Evolutionary conservation across 1,284 basidiomycete genomes (phyloP).

Genomic region (Phellopilus nigrolimitatus): DNA sequence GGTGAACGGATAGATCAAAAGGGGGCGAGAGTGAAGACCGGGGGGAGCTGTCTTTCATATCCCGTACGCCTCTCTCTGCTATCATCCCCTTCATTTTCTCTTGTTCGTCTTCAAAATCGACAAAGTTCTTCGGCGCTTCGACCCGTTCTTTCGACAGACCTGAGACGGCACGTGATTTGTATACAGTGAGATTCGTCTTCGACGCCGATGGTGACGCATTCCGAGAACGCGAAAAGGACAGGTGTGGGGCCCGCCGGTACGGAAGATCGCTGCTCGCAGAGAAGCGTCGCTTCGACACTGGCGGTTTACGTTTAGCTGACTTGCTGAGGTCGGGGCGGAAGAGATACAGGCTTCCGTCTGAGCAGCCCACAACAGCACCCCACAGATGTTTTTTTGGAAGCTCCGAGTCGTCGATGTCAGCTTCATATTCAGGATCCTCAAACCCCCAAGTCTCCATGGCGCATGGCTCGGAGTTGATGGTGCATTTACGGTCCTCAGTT

Average conservation of each 20-base stretch:
- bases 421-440: slow-evolving; percentile 5
- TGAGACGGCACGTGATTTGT: slow-evolving; percentile 52
- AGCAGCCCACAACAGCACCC: slow-evolving; percentile 15
- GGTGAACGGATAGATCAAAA: slow-evolving; percentile 1
- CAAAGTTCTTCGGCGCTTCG: slow-evolving; percentile 68
- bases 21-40: slow-evolving; percentile 11
- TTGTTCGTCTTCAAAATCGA: slow-evolving; percentile 75
- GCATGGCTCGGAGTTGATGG: slow-evolving; percentile 3
- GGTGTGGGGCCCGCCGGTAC: slow-evolving; percentile 5
- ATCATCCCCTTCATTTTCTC: slow-evolving; percentile 68
- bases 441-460: slow-evolving; percentile 6
- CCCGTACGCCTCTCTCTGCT: slow-evolving; percentile 45
- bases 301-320: background rate
- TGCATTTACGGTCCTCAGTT: background rate
- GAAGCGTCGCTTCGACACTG: background rate
- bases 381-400: slow-evolving; percentile 3
- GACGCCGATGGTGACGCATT: slow-evolving; percentile 18
- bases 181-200: slow-evolving; percentile 6
- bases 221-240: slow-evolving; percentile 16
- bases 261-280: slow-evolving; percentile 4
- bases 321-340: slow-evolving; percentile 9
- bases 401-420: slow-evolving; percentile 5
- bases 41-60: slow-evolving; percentile 31
- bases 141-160: slow-evolving; percentile 61
- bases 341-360: slow-evolving; percentile 15